Conservation (phyloP, 306 rosid genomes). For the Acacia confusa region DNA sequence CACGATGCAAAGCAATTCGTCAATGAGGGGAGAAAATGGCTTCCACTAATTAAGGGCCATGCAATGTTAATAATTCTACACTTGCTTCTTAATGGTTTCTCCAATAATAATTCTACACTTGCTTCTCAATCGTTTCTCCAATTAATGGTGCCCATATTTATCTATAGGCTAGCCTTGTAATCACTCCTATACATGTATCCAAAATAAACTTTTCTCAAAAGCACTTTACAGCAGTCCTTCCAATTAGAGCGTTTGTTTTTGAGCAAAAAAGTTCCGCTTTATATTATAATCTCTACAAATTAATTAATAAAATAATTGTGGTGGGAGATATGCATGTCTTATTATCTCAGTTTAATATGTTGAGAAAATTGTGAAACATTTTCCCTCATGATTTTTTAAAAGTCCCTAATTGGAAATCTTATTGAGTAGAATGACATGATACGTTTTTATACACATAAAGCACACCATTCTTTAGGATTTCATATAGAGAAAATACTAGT, state of each 20-base stretch:
- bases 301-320: background rate
- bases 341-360: background rate
- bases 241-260: background rate
- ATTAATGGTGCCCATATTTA: background rate
- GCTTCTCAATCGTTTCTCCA: slow-evolving; percentile 4
- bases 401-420: too few species aligned
- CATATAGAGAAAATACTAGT: too few species aligned
- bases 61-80: slow-evolving; percentile 9
- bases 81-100: slow-evolving; percentile 1
- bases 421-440: too few species aligned
- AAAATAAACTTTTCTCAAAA: background rate
- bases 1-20: slow-evolving; percentile 33
- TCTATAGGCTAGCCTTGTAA: slow-evolving; percentile 5
- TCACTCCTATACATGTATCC: background rate
- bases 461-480: too few species aligned
- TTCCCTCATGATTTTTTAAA: too few species aligned
- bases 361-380: background rate
- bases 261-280: background rate
- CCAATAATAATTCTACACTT: slow-evolving; percentile 19
- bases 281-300: background rate
- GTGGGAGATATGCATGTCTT: background rate
- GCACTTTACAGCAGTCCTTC: slow-evolving; percentile 6
- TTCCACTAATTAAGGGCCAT: slow-evolving; percentile 43
- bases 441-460: too few species aligned
- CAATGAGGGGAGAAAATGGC: slow-evolving; percentile 37